phyloP scores from a whole-genome alignment of 805 yeast genomes.

The Saturnispora gosingensis region DNA sequence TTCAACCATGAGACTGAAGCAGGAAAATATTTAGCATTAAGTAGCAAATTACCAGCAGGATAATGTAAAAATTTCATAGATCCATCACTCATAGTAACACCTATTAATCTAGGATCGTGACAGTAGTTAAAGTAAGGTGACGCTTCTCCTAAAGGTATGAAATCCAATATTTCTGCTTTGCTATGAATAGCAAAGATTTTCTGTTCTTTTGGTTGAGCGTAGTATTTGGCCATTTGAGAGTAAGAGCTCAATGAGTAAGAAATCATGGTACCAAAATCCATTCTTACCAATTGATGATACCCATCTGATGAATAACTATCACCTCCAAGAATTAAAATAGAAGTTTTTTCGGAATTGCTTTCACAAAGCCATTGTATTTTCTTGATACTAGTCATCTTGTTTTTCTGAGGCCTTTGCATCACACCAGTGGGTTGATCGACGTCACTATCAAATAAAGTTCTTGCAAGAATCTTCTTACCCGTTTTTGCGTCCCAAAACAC shows the following conservation, averaged over 20 bases:
- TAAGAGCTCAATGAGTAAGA: conserved; percentile 74
- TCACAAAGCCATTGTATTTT: conserved; percentile 72
- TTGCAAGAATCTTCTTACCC: conserved; percentile 65
- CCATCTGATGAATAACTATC: conserved; percentile 38
- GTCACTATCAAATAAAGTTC: conserved; percentile 57
- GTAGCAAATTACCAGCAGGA: conserved; percentile 44
- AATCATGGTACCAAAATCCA: conserved; percentile 77
- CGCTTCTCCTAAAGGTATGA: conserved; percentile 46
- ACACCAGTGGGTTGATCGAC: conserved; percentile 43
- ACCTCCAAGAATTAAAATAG: conserved; percentile 63
- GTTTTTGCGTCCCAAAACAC: conserved; percentile 89
- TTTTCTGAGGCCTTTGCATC: conserved; percentile 13
- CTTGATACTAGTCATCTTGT: conserved; percentile 34
- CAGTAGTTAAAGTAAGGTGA: conserved; percentile 76
- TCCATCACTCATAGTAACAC: conserved; percentile 54
- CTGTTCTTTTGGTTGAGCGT: conserved; percentile 49
- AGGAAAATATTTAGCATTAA: conserved; percentile 59
- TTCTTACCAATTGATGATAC: conserved; percentile 38
- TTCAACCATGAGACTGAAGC: conserved; percentile 71
- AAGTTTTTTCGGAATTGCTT: conserved; percentile 70
- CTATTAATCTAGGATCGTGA: conserved; percentile 61
- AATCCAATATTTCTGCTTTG: conserved; percentile 33
- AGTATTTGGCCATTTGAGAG: conserved; percentile 71
- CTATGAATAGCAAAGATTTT: conserved; percentile 47
- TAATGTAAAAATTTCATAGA: conserved; percentile 52